Evolutionary conservation across 2,329 filamentous ascomycete species (phyloP), one percentile per base, ranked within the genome.

Genomic region (Plenodomus tracheiphilus): DNA sequence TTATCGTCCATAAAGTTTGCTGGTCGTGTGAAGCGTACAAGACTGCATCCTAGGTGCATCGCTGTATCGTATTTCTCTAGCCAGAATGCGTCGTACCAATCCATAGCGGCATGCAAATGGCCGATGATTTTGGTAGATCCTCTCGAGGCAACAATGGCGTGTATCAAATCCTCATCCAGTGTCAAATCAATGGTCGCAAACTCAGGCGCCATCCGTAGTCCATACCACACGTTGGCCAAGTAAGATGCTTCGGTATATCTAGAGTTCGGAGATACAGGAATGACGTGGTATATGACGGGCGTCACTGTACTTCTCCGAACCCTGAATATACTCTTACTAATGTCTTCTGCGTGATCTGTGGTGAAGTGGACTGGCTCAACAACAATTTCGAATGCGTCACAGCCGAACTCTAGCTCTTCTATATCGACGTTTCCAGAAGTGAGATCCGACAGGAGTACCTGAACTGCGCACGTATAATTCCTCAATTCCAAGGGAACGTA

Each of bases 381-480:
- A 11, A 81, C 77, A 2, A 88, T 74, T 60, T 88, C 84, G 19
- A 88, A 81, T 6, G 85, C 85, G 65, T 89, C 86, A 8, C 80
- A 81, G 4, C 84, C 85, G 11, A 81, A 81, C 48, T 87, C 85
- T 18, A 86, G 69, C 21, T 85, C 81, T 58, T 87, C 84, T 18
- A 88, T 79, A 45, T 88, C 82, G n/a, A 85, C 60, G 1, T 78
- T 71, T 11, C 75, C 73, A 1, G 76, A 68, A 1, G 84, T 65
- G 1, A 90, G 70, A n/a, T 79, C 78, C 0, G 82, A 82, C 2
- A 88, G 72, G 2, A 81, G 78, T 0, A 89, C 75, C 2, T 83
- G 82, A 0, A 88, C 75, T 4, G 86, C 85, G 59, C 87, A 87
- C 0, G 87, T 90, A 58, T 85, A 88, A 4, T 75, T 77, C 7